Percentiles rank a stretch among this genome's conserved stretches.
phyloP scores from a whole-genome alignment of 345 rosid genomes.

The Brassica cretica region DNA sequence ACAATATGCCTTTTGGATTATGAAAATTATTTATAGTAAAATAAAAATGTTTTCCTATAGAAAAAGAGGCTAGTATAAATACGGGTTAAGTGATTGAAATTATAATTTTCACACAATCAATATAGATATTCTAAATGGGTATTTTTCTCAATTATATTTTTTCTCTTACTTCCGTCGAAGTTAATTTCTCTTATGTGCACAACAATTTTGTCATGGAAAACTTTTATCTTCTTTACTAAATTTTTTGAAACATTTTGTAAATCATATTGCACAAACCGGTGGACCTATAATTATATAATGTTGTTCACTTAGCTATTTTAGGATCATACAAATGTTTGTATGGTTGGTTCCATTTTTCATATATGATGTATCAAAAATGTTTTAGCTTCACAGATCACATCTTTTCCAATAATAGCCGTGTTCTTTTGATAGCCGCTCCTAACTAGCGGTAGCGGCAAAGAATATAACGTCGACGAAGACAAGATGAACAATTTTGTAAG shows the following conservation, averaged over 20 bases:
- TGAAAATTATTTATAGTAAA: no score
- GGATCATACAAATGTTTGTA: background rate
- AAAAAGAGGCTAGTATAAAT: no score
- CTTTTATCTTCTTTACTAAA: background rate
- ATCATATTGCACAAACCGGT: background rate
- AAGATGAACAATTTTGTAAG: no score
- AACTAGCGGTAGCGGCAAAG: no score
- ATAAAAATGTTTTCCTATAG: no score
- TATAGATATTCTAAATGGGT: background rate
- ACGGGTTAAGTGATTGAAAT: background rate
- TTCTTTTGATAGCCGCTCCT: no score
- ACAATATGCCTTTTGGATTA: no score
- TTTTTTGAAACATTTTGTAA: background rate
- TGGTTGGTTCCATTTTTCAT: background rate
- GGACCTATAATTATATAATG: background rate
- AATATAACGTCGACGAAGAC: no score
- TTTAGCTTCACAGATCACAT: no score
- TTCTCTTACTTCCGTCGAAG: background rate
- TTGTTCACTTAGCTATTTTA: background rate
- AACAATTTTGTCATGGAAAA: background rate
- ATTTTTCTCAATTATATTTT: background rate
- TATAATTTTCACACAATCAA: background rate
- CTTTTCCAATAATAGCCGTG: no score
- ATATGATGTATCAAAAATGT: no score
- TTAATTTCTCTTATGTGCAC: background rate